A percentile compares a stretch with the other conserved stretches of the same genome.
Conservation (phyloP, 306 rosid genomes). For the Castanea sativa region DNA sequence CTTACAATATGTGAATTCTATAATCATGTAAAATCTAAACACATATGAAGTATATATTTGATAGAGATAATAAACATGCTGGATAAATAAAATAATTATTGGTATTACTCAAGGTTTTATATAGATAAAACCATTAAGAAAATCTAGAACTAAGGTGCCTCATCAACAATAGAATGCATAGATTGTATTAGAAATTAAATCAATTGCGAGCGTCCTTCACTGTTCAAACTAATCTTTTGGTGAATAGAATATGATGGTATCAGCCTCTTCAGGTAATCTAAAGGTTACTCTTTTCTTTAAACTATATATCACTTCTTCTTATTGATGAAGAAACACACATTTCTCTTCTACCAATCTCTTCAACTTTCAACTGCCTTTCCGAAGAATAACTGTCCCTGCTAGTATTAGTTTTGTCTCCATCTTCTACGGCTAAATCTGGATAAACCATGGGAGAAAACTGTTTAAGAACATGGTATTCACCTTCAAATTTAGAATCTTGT, state of each 20-base stretch:
- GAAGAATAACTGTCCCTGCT: conserved; percentile 7
- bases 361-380: conserved; percentile 32
- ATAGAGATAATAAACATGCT: too few species aligned
- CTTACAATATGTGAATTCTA: too few species aligned
- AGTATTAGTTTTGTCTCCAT: not conserved
- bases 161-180: too few species aligned
- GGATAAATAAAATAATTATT: too few species aligned
- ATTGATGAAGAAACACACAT: conserved; percentile 24
- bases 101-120: too few species aligned
- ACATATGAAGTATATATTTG: too few species aligned
- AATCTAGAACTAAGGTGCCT: too few species aligned
- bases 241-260: conserved; percentile 39
- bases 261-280: conserved; percentile 46
- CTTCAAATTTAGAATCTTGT: not conserved
- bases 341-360: conserved; percentile 27
- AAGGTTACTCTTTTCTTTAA: conserved; percentile 48
- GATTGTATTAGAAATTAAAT: not conserved
- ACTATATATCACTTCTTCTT: conserved; percentile 18
- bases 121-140: too few species aligned
- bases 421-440: conserved; percentile 18
- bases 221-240: conserved; percentile 12
- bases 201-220: not conserved
- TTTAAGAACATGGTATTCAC: conserved; percentile 5
- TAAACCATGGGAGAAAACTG: conserved; percentile 18
- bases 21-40: too few species aligned